Evolutionary conservation across 164 flowering plant genomes (phyloP), one percentile per base, ranked within the genome.

Genomic region (Liriodendron chinense): DNA sequence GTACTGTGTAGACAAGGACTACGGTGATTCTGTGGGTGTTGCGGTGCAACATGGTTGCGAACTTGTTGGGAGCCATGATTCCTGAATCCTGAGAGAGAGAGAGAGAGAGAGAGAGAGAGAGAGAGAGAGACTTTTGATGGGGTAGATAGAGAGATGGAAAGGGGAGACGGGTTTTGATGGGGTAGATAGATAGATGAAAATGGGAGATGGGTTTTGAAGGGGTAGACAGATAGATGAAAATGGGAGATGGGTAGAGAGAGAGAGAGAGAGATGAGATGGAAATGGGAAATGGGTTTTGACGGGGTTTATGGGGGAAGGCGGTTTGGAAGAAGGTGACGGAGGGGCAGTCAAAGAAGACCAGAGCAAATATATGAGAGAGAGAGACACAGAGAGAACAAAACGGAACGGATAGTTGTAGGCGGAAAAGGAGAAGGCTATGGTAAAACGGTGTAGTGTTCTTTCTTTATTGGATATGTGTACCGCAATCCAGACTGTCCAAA

Each of bases 21-120:
- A 90, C 75, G 18, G 94, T 88, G 67, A 85, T 75, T 24, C 80
- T 90, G 84, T 90, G 81, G 65, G 95, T 87, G 81, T 86, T 89
- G 72, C 85, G 89, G 21, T 88, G 88, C 76, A 92, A 69, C 88
- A 87, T 85, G 75, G 93, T 88, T 20, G 98, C 95, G 78, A 94
- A 94, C 68, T 85, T 90, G 91, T 94, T 92, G 74, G 87, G 81
- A 34, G 92, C 96, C 97, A 91, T 94, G 63, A 48, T 22, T 53
- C 43, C 47, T 47, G 25, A 18, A 34, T 34, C 43, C 43, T 5
- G 0, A 2, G 43, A 34, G 43, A 34, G 43, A 34, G 43, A 34
- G 43, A 34, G 43, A 34, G 43, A 34, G 43, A 34, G 43, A 34
- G 43, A 34, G 43, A 34, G 43, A 34, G 43, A 34, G 43, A 34